Base-by-base conservation (phyloP, 2,329 filamentous ascomycete genomes). In the Lojkania enalia region DNA sequence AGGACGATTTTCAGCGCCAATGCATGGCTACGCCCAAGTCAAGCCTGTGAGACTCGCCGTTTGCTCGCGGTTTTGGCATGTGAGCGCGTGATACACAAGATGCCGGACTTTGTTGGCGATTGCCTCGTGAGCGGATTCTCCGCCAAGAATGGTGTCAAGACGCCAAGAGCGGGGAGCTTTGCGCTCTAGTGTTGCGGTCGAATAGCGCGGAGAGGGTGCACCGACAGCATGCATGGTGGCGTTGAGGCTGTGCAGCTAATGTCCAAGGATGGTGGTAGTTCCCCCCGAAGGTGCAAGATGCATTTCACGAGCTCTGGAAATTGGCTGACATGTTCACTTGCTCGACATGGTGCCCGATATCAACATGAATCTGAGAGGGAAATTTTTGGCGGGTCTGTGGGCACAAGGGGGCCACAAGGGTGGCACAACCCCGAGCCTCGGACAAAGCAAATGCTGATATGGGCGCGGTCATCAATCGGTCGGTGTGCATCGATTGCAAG, bases 221-320 rank as follows among this genome's bases (percentile, higher is more conserved):
- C 48, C 49, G 49, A 54, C 33, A 32, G 18, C 49, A 32, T 59
- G 59, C 59, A 57, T 61, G 55, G 55, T 48, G 61, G 62, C 62
- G 58, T 51, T 53, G 63, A 63, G 63, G 62, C 63, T 64, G 61
- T 64, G 63, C 53, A 37, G 43, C 25, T 42, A 43, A 21, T 39
- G 37, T 15, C 44, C 40, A 29, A 46, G 46, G 57, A 35, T 44
- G 30, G 18, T n/a, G 21, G 29, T 21, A 46, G 41, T 43, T 39
- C 42, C 40, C 50, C 33, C 15, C 33, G 18, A 5, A 25, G 23
- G 39, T 23, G 35, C 31, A 19, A 21, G 13, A 52, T 39, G 54
- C 33, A 35, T 43, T 44, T 52, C 51, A 57, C 53, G 43, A 36
- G 48, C 39, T 27, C n/a, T n/a, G n/a, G n/a, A n/a, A 50, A 15